Percentiles rank a stretch among this genome's conserved stretches.
These are phyloP conservation scores for Lactarius hengduanensis DNA, from an alignment of 768 basidiomycete genomes.

Conservation along the genomic window DNA sequence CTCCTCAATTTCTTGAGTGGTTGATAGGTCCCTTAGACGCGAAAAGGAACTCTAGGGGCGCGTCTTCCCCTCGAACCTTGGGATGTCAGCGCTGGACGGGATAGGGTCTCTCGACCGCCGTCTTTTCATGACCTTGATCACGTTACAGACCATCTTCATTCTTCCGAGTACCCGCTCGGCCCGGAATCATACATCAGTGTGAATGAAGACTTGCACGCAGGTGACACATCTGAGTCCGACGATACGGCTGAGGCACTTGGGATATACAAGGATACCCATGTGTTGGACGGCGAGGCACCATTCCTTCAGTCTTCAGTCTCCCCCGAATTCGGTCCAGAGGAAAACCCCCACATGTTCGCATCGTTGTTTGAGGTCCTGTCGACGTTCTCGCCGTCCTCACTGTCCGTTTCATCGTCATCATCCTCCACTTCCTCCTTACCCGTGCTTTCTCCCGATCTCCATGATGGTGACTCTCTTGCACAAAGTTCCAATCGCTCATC, in stretches of 20 bases:
- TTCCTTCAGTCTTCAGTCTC: slow-evolving; percentile 21
- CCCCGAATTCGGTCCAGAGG: slow-evolving; percentile 31
- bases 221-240: slow-evolving; percentile 5
- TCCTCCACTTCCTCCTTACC: slow-evolving; percentile 30
- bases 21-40: slow-evolving; percentile 34
- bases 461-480: slow-evolving; percentile 11
- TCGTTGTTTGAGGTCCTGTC: slow-evolving; percentile 37
- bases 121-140: slow-evolving; percentile 22
- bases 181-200: slow-evolving; percentile 10
- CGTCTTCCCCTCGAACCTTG: slow-evolving; percentile 45
- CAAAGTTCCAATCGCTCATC: slow-evolving; percentile 22
- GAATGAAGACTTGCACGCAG: slow-evolving; percentile 11
- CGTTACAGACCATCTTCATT: slow-evolving; percentile 14
- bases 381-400: slow-evolving; percentile 33
- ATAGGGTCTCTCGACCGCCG: slow-evolving; percentile 15
- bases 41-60: slow-evolving; percentile 44
- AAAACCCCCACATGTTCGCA: slow-evolving; percentile 36
- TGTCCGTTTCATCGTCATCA: slow-evolving; percentile 38
- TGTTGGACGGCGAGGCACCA: slow-evolving; percentile 10
- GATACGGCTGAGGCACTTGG: slow-evolving; percentile 1
- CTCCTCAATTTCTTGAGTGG: slow-evolving; percentile 5
- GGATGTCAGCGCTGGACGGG: slow-evolving; percentile 32
- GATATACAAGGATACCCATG: slow-evolving; percentile 15
- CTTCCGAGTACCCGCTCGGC: slow-evolving; percentile 18
- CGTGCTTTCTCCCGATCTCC: slow-evolving; percentile 27